Conservation (phyloP, 306 rosid genomes). For the Prunus salicina region DNA sequence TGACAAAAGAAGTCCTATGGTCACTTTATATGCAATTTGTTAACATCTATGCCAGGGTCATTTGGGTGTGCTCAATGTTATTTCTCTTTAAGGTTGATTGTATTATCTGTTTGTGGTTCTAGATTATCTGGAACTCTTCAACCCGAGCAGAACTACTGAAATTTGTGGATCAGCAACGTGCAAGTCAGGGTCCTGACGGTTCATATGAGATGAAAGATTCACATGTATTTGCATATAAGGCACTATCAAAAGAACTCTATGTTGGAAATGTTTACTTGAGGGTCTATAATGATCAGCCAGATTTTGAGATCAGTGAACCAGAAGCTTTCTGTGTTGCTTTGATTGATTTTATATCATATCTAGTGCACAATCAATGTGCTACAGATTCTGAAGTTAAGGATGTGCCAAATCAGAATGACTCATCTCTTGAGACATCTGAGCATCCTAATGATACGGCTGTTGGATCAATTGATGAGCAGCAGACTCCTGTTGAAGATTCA, state of each 20-base stretch:
- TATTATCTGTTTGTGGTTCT: constrained; percentile 9
- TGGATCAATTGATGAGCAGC: constrained; percentile 41
- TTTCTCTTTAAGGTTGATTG: constrained; percentile 7
- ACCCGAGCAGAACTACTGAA: constrained; percentile 85
- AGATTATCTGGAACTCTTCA: constrained; percentile 98
- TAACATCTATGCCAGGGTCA: neutral
- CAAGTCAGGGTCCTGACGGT: constrained; percentile 88
- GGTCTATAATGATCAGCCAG: constrained; percentile 98
- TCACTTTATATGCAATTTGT: neutral
- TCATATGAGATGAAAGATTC: constrained; percentile 81
- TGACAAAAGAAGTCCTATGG: constrained; percentile 1
- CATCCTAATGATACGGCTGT: constrained; percentile 35
- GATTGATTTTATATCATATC: constrained; percentile 69
- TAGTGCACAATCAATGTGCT: constrained; percentile 52
- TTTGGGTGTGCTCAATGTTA: neutral
- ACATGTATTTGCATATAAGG: constrained; percentile 60
- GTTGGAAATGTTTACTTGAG: constrained; percentile 97
- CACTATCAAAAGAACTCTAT: constrained; percentile 79
- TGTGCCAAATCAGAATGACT: constrained; percentile 32
- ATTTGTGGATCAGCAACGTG: constrained; percentile 95
- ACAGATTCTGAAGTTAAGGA: constrained; percentile 43
- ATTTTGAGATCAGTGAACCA: constrained; percentile 86
- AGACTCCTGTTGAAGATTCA: constrained; percentile 35
- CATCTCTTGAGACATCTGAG: constrained; percentile 46
- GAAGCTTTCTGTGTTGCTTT: constrained; percentile 87